Base-by-base conservation (phyloP, 2,329 filamentous ascomycete species). In the Camillea tinctor region DNA sequence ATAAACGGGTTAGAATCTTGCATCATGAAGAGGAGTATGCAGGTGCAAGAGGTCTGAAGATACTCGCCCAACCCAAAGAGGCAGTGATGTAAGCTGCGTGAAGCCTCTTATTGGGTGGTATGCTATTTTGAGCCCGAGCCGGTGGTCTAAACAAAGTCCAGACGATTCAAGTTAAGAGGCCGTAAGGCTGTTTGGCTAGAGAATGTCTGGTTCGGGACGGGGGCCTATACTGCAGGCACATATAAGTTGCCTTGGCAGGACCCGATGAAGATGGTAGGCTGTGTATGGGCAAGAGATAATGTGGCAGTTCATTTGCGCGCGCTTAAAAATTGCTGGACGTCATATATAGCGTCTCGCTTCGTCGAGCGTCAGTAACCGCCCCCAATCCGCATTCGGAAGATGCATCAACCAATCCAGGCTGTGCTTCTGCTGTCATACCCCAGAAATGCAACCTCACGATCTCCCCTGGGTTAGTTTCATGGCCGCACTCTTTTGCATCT, bases 51-150 rank as follows among this genome's bases (percentile, higher is more conserved):
- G 54, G 59, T 54, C 54, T 56, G 57, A 50, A 56, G 44, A 50
- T 24, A 50, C 24, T 23, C 26, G 54, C 23, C 22, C 30, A 50
- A 11, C 57, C 60, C 52, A 56, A 58, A 59, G 50, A 48, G 51
- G 59, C 40, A n/a, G 48, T 54, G 52, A 54, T 50, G 55, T 9
- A 49, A 56, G 60, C 60, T 56, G 56, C 50, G 54, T 50, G n/a
- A 44, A 36, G 40, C 40, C 58, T 53, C 22, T 62, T 40, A 71
- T 71, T 69, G 67, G 68, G n/a, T 49, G 52, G 59, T 22, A 22
- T 60, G 59, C 58, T 62, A 61, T 69, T 65, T 58, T 64, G 59
- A 56, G 61, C 52, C 24, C 58, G 40, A 30, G 50, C 53, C 51
- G 54, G 62, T 54, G 60, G 60, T 57, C 50, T 50, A 57, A 54